Percentiles rank a stretch among this genome's conserved stretches.
Conservation (phyloP, 2,329 filamentous ascomycete species). For the Monosporascus sp. region DNA sequence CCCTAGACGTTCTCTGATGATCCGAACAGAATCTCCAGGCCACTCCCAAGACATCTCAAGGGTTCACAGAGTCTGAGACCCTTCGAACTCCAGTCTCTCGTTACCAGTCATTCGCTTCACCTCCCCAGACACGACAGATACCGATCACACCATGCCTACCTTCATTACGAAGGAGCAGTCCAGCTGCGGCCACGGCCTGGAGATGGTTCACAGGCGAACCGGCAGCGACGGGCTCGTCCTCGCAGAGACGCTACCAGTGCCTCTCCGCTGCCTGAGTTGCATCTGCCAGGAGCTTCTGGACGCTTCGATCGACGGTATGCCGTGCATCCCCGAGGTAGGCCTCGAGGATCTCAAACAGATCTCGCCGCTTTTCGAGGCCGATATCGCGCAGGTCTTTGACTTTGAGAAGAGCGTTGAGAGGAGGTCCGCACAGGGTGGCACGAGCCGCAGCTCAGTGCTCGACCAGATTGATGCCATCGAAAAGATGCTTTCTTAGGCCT, state of each 20-base stretch:
- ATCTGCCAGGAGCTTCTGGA: constrained; percentile 4
- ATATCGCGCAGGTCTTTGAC: constrained; percentile 68
- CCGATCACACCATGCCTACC: constrained; percentile 8
- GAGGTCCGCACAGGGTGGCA: constrained; percentile 71
- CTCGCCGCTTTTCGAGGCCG: constrained; percentile 59
- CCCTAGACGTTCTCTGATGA: neutral
- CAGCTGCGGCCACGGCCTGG: constrained; percentile 10
- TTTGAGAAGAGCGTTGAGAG: constrained; percentile 81
- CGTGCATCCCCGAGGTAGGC: constrained; percentile 43
- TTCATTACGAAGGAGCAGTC: constrained; percentile 10
- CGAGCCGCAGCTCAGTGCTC: constrained; percentile 62
- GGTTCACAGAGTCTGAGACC: neutral
- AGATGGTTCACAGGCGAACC: neutral
- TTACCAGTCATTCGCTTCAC: neutral
- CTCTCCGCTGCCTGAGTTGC: constrained; percentile 7
- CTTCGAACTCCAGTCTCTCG: neutral
- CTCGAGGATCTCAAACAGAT: constrained; percentile 61
- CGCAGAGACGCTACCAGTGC: constrained; percentile 6
- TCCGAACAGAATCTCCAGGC: neutral
- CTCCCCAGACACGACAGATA: neutral
- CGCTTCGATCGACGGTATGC: neutral
- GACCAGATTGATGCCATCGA: constrained; percentile 56
- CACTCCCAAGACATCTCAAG: neutral
- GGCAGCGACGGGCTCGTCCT: constrained; percentile 1
- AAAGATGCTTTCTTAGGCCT: constrained; percentile 25